phyloP scores from a whole-genome alignment of 495 filamentous ascomycete genomes.

The Xylaria longipes region DNA sequence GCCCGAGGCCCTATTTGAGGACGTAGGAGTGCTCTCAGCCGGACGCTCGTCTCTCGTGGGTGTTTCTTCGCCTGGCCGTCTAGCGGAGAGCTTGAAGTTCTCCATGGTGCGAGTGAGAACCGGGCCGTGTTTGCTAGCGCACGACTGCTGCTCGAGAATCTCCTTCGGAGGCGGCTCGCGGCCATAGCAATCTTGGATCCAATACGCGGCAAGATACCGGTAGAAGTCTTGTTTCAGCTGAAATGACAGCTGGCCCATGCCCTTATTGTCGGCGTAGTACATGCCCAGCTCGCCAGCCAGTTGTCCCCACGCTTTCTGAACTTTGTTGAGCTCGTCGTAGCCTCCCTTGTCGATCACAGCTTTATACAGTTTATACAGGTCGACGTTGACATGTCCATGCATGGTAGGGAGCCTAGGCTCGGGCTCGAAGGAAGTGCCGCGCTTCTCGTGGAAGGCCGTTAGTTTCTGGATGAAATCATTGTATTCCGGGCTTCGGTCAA shows the following conservation, averaged over 20 bases:
- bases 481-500: constrained; percentile 66
- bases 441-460: constrained; percentile 68
- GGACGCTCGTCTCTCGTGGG: constrained; percentile 65
- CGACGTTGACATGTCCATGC: constrained; percentile 67
- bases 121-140: constrained; percentile 66
- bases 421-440: constrained; percentile 73
- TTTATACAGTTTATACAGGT: constrained; percentile 74
- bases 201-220: constrained; percentile 81
- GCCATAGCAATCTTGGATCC: constrained; percentile 72
- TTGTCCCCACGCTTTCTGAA: constrained; percentile 79
- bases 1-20: constrained; percentile 65
- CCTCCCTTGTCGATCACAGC: constrained; percentile 72
- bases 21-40: constrained; percentile 65
- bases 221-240: constrained; percentile 82
- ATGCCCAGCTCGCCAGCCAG: constrained; percentile 70
- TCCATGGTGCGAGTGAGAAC: constrained; percentile 78
- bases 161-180: constrained; percentile 81
- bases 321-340: constrained; percentile 79
- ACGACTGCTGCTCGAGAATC: constrained; percentile 70
- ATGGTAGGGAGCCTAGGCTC: constrained; percentile 68
- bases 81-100: constrained; percentile 61
- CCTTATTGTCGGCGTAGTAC: constrained; percentile 60
- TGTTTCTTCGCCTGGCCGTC: constrained; percentile 67
- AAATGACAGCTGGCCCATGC: constrained; percentile 75
- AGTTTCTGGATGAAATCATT: constrained; percentile 73